phyloP scores from a whole-genome alignment of 805 yeast species.

The Wickerhamomyces queroliae region DNA sequence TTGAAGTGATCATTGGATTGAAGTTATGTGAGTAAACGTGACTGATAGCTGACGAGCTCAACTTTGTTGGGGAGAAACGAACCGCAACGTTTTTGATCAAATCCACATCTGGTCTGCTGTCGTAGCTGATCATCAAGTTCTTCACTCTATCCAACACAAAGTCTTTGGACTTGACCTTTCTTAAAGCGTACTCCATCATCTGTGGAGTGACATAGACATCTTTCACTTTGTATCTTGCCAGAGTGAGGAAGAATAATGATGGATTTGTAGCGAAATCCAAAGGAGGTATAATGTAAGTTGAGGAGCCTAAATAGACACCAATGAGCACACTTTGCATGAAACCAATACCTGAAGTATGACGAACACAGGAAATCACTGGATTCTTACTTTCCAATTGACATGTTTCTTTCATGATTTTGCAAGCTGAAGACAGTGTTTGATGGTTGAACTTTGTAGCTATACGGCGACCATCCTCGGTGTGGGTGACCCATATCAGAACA shows the following conservation, averaged over 20 bases:
- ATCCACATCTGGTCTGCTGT: constrained; percentile 64
- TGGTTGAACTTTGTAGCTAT: constrained; percentile 51
- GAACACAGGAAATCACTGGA: constrained; percentile 80
- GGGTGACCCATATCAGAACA: constrained; percentile 61
- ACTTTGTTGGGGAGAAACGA: constrained; percentile 55
- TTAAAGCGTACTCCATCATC: constrained; percentile 72
- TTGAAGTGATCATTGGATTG: constrained; percentile 77
- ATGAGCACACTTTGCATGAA: constrained; percentile 78
- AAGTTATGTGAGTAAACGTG: constrained; percentile 72
- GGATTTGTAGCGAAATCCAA: constrained; percentile 75
- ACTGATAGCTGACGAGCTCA: constrained; percentile 66
- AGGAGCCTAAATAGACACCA: constrained; percentile 82
- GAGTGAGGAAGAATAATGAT: constrained; percentile 56
- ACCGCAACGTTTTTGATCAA: constrained; percentile 52
- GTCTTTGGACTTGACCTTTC: constrained; percentile 52
- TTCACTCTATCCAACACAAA: constrained; percentile 50
- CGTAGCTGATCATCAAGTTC: constrained; percentile 80
- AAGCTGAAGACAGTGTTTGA: constrained; percentile 61
- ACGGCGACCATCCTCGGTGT: constrained; percentile 67
- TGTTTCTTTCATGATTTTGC: constrained; percentile 88
- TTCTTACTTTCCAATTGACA: constrained; percentile 70
- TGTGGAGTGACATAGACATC: constrained; percentile 83
- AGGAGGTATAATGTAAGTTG: constrained; percentile 78
- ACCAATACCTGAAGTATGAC: constrained; percentile 82
- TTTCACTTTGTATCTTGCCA: constrained; percentile 74